A percentile compares a stretch with the other conserved stretches of the same genome.
phyloP scores from a whole-genome alignment of 441 rosid species.

The Arabidopsis hybrid region DNA sequence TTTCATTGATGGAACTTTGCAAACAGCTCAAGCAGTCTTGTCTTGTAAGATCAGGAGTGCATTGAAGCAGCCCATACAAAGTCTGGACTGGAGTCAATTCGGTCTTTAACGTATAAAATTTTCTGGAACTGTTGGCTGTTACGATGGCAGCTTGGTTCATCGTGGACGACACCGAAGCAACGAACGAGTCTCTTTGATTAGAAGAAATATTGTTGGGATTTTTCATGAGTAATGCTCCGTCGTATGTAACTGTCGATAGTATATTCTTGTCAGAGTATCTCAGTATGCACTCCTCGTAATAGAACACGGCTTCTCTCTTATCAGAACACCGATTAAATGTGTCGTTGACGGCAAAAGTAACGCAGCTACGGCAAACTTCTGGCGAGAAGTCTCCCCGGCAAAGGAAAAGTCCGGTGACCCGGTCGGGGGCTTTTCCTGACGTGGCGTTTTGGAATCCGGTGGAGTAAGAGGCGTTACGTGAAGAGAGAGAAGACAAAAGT shows the following conservation, averaged over 20 bases:
- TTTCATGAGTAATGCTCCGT: too few relatives aligned
- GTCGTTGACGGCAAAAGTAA: not conserved
- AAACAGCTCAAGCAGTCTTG: constrained; percentile 30
- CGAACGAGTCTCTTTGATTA: too few relatives aligned
- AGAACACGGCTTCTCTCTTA: not conserved
- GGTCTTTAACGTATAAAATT: not conserved
- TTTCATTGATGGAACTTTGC: not conserved
- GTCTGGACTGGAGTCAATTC: too few relatives aligned
- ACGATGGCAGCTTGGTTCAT: not conserved
- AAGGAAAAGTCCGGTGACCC: constrained; percentile 32
- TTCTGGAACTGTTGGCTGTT: not conserved
- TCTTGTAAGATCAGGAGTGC: constrained; percentile 31
- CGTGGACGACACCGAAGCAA: not conserved
- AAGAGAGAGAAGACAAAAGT: constrained; percentile 31
- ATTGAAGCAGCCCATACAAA: constrained; percentile 5
- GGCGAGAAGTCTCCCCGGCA: constrained; percentile 32
- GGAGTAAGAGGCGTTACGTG: constrained; percentile 28
- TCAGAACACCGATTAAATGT: not conserved
- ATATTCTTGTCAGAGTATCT: constrained; percentile 24
- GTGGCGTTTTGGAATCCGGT: constrained; percentile 33
- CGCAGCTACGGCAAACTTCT: constrained; percentile 4
- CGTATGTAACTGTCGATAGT: not conserved
- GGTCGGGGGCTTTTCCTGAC: not conserved
- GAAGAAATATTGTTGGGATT: too few relatives aligned
- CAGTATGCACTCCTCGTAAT: constrained; percentile 23